Base-by-base conservation (phyloP, 306 rosid species). In the Lagenaria siceraria region DNA sequence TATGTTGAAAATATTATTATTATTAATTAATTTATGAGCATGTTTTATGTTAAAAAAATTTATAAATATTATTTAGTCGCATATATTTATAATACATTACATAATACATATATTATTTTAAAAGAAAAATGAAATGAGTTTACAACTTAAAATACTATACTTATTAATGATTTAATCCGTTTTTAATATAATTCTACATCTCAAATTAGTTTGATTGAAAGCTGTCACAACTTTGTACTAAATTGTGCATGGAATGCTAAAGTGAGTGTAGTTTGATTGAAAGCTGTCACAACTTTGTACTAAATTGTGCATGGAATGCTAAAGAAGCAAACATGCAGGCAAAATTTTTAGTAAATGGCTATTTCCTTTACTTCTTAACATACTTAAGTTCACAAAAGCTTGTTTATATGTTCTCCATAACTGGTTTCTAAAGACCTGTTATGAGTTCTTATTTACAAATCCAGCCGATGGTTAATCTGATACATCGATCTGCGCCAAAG, bases 341-440 rank as follows among this genome's bases (percentile, higher is more conserved):
- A 10, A 17, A 64, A 18, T 10, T 22, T 12, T 10, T 22, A 40
- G 35, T 9, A 77, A 60, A 60, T 60, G 12, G 4, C 17, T 63
- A 29, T 19, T 43, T 36, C 33, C 62, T 25, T 51, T 63, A 33
- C 74, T 60, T 33, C 62, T 69, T 14, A 49, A 25, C 59, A 48
- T 18, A 71, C 19, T 71, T 3, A 4, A 48, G 76, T 25, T 71
- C 48, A 9, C 42, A 71, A 13, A n/a, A 24, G 53, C 12, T 49
- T 51, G 21, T 5, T 51, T 53, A 46, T 14, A 71, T 4, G 14
- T 46, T 43, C 33, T 29, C 29, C 71, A 59, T 56, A 38, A 76
- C 82, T 82, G 89, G 87, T 87, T 88, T 89, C 90, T 86, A 89
- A 24, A 8, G 18, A 14, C 21, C 38, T 24, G 76, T 25, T 51